These are phyloP conservation scores for Lichtheimia hyalospora DNA, from an alignment of 371 early-diverging fungal genomes.

Conservation along the genomic window DNA sequence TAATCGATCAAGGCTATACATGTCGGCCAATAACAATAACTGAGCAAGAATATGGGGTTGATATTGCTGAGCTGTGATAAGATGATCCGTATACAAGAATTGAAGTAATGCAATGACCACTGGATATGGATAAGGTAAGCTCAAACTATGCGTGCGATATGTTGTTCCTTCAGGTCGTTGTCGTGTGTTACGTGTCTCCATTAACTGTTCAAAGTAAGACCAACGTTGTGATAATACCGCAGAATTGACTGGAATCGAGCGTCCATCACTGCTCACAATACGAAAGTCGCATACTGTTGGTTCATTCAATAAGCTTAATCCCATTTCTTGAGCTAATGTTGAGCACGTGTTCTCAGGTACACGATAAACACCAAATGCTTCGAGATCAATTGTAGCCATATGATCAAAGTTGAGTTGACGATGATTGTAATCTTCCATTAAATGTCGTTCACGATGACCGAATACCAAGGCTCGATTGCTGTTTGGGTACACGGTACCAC, in stretches of 20 bases:
- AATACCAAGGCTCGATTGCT: constrained; percentile 69
- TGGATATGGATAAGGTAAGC: constrained; percentile 54
- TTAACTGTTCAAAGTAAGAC: constrained; percentile 57
- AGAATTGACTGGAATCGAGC: constrained; percentile 59
- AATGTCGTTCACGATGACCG: constrained; percentile 67
- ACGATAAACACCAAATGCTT: constrained; percentile 63
- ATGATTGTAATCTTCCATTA: constrained; percentile 76
- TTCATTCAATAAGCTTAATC: constrained; percentile 58
- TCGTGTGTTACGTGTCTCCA: constrained; percentile 30
- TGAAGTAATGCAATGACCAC: constrained; percentile 57
- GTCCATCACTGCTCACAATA: constrained; percentile 57
- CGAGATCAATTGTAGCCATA: constrained; percentile 61
- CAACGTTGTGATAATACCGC: constrained; percentile 65
- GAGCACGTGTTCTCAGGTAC: constrained; percentile 44
- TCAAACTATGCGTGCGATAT: constrained; percentile 16
- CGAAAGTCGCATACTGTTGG: constrained; percentile 61
- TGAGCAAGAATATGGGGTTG: constrained; percentile 53
- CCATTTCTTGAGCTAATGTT: constrained; percentile 53
- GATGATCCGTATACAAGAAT: constrained; percentile 61
- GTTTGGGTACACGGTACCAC: constrained; percentile 59
- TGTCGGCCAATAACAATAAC: constrained; percentile 49
- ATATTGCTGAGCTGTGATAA: constrained; percentile 51
- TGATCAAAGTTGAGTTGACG: constrained; percentile 71
- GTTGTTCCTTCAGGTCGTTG: background rate
- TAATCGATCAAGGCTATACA: constrained; percentile 52